Evolutionary conservation across 1,284 basidiomycete species (phyloP).

Genomic region (Trichosporon ovoides): DNA sequence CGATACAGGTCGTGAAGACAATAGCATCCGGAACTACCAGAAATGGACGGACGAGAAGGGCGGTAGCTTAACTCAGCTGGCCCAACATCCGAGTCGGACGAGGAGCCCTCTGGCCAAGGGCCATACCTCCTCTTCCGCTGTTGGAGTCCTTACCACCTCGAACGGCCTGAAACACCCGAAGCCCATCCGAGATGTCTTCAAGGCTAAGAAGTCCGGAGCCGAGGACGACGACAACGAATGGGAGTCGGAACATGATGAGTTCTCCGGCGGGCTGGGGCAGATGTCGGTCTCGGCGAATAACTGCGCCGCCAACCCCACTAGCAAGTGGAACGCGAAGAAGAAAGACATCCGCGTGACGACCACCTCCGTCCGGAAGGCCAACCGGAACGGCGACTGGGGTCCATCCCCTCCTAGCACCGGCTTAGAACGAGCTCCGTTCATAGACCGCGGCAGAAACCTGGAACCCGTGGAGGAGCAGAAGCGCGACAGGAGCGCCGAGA

Average conservation of each 20-base stretch:
- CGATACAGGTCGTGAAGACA: slow-evolving; percentile 18
- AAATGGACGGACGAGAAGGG: slow-evolving; percentile 7
- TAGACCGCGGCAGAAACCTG: background rate
- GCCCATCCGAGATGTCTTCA: slow-evolving; percentile 50
- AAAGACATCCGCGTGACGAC: background rate
- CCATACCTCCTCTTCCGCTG: background rate
- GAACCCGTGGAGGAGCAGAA: background rate
- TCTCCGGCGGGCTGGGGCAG: slow-evolving; percentile 49
- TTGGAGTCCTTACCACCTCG: background rate
- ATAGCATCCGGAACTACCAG: slow-evolving; percentile 6
- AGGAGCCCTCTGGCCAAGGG: background rate
- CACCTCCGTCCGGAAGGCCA: background rate
- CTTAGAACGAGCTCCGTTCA: background rate
- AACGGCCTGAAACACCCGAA: slow-evolving; percentile 11
- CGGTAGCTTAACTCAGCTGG: background rate
- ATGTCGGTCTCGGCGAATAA: background rate
- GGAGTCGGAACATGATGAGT: slow-evolving; percentile 46
- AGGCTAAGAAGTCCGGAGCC: slow-evolving; percentile 27
- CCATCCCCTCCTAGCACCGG: background rate
- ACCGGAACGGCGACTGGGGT: background rate
- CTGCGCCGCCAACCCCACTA: background rate
- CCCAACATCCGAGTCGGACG: background rate
- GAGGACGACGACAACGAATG: slow-evolving; percentile 44
- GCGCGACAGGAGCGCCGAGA: slow-evolving; percentile 5
- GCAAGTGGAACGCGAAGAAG: slow-evolving; percentile 9